Base-by-base conservation (phyloP, 176 grass and related monocot species). In the Coix lacrymajobi region DNA sequence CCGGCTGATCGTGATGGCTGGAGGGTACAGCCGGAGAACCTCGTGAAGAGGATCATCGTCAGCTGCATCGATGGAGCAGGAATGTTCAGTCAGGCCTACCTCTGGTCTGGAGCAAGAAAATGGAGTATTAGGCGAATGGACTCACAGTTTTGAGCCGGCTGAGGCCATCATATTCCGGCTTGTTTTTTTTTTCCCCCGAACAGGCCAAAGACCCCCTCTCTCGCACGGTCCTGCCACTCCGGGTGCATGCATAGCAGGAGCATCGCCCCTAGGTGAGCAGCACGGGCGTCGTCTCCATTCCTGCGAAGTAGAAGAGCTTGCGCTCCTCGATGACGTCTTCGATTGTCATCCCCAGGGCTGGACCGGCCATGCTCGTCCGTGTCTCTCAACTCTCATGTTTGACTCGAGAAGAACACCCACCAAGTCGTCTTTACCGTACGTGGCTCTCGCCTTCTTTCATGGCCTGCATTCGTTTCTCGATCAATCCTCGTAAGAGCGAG, bases 221-320 rank as follows among this genome's bases (percentile, higher is more conserved):
- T 74, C 1, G 85, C 89, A 22, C 77, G 75, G 65, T 52, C 54
- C 57, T 88, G 89, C 85, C 89, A 91, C 43, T 67, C 45, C 28
- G 85, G 85, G 81, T 91, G 70, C 85, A 91, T 85, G 43, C 85
- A 78, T n/a, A 91, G 33, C 20, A 79, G 48, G 43, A 88, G 40
- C 80, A 91, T 79, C 3, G 89, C 73, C 85, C 85, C n/a, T n/a
- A 91, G 33, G 85, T 91, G 11, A 91, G 76, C 56, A 88, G n/a
- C 62, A 85, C 71, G 1, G 89, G 82, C 4, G 89, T 91, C 10
- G 89, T 91, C 76, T 91, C 81, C 52, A 88, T 76, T 3, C 89
- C 85, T 12, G 85, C 85, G 65, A 91, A 88, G 77, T 91, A 91
- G 69, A 88, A 91, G 20, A 91, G 56, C 60, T 85, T 91, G 71